Base-by-base conservation (phyloP, 2,329 filamentous ascomycete genomes). In the Arthrobotrys iridis region DNA sequence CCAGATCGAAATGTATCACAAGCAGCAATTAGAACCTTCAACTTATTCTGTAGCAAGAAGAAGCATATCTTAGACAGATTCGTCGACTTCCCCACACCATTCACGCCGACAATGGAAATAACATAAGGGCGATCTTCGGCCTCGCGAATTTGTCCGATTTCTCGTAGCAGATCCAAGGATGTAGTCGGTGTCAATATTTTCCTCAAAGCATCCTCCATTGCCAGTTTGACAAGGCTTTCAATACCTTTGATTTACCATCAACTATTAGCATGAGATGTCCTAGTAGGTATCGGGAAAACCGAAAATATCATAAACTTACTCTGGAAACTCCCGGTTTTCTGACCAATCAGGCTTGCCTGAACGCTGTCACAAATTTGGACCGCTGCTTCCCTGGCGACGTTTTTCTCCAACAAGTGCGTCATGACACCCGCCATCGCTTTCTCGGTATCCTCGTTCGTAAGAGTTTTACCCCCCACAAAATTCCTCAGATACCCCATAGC, bases 61-160 rank as follows among this genome's bases (percentile, higher is more conserved):
- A 95, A 99, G 82, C 93, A 96, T 78, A 99, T 97, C 83, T 99
- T 99, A 82, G 92, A 94, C 37, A 99, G 86, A 81, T 97, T 98
- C 60, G 95, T 99, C 13, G 93, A 97, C 84, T 99, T 99, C 81
- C 95, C 95, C 37, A 99, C 95, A 63, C 95, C 95, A 82, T 99
- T 99, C 81, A 99, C 95, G 77, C 95, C 95, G 45, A 99, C 95
- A 76, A 99, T 97, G 68, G 93, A 97, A 81, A 99, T 96, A 80
- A 98, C 94, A 81, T 98, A 99, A 45, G 95, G 95, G 2, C 95
- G 90, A 18, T 87, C 83, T 73, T 86, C 86, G 78, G 87, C 84
- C 75, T 89, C 85, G 2, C 89, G 87, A 20, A 84, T 85, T 0
- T 90, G 87, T 80, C 94, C 90, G 79, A 99, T 98, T 81, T 97